Conservation (phyloP, 176 grass and related monocot genomes). For the Paspalum notatum region DNA sequence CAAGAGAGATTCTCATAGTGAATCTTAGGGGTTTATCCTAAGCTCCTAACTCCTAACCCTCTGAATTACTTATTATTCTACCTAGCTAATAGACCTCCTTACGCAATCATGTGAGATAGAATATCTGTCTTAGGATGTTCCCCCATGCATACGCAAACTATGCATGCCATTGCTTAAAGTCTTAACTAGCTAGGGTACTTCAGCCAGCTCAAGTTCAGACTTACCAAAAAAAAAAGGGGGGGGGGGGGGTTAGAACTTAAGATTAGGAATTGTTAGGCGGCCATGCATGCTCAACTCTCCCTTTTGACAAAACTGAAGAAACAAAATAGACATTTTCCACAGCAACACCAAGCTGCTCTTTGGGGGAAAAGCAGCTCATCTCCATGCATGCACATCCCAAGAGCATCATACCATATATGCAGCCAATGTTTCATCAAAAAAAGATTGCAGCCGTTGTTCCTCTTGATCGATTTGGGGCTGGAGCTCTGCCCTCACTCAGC, state of each 20-base stretch:
- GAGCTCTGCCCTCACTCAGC: conserved; percentile 41
- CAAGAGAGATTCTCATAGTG: not conserved
- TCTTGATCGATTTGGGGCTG: conserved; percentile 35
- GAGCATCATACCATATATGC: conserved; percentile 43
- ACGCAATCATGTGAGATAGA: conserved; percentile 39
- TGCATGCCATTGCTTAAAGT: not conserved
- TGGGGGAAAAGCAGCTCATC: not conserved
- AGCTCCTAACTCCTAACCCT: conserved; percentile 44
- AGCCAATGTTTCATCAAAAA: conserved; percentile 39
- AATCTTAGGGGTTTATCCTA: conserved; percentile 37
- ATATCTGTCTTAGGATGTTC: conserved; percentile 49
- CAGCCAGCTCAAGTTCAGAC: conserved; percentile 27
- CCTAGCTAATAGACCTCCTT: conserved; percentile 36
- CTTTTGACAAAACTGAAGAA: conserved; percentile 29
- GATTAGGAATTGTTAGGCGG: conserved; percentile 35
- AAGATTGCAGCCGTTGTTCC: conserved; percentile 44
- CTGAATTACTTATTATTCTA: conserved; percentile 32
- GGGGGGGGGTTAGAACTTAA: no score
- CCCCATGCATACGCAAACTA: conserved; percentile 21
- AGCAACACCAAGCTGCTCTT: conserved; percentile 18
- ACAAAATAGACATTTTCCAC: conserved; percentile 26
- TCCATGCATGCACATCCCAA: conserved; percentile 13
- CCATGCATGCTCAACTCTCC: not conserved
- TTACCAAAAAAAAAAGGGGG: not conserved
- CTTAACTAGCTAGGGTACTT: not conserved